Evolutionary conservation across 768 basidiomycete species (phyloP).

Genomic region (Tricholoma bakamatsutake): DNA sequence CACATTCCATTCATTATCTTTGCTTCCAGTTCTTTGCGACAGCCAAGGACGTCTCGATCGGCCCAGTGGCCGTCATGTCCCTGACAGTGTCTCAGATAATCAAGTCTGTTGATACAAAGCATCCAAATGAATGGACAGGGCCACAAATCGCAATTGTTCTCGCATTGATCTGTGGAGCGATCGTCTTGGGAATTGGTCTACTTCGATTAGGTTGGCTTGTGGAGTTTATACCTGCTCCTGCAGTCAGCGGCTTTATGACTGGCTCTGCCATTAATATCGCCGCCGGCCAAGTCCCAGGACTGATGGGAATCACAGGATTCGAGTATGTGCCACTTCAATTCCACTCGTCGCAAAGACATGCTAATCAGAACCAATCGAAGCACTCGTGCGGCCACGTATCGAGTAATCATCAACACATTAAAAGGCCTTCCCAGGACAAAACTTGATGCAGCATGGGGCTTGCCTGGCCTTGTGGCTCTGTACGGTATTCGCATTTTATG

Average conservation of each 20-base stretch:
- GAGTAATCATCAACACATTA: conserved; percentile 89
- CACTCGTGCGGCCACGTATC: conserved; percentile 79
- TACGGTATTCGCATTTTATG: conserved; percentile 64
- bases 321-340: conserved; percentile 45
- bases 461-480: conserved; percentile 64
- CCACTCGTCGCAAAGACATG: background rate
- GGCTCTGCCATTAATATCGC: conserved; percentile 95
- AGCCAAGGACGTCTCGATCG: conserved; percentile 98
- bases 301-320: conserved; percentile 85
- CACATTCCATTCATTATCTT: background rate
- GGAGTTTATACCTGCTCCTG: conserved; percentile 87
- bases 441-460: conserved; percentile 88
- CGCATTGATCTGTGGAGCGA: conserved; percentile 86
- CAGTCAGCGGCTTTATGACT: conserved; percentile 92
- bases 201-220: conserved; percentile 91
- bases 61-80: conserved; percentile 98
- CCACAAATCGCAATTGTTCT: conserved; percentile 81
- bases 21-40: conserved; percentile 80
- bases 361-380: conserved; percentile 30
- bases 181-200: conserved; percentile 85
- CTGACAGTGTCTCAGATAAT: conserved; percentile 82
- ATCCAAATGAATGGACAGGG: conserved; percentile 53
- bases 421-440: conserved; percentile 68
- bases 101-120: conserved; percentile 44
- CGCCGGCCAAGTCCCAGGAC: conserved; percentile 78